Base-by-base conservation (phyloP, 345 rosid species). In the Turritis glabra region DNA sequence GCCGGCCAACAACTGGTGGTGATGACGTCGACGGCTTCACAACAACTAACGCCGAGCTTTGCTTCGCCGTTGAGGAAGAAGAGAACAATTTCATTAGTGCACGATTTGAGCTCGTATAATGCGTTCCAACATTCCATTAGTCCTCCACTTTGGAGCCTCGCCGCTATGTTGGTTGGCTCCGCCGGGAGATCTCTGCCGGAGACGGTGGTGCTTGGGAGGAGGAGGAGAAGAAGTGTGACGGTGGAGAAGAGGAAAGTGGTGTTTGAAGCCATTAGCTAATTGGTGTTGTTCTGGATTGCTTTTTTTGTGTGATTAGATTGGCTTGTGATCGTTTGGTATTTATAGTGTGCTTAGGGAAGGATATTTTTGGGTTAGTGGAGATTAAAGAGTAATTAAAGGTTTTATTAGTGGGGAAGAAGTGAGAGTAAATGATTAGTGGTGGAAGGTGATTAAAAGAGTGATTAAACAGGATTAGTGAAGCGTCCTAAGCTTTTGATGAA, bases 1-100 rank as follows among this genome's bases (percentile, higher is more conserved):
- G 89, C 78, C 1, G 97, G 98, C 98, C 97, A 93, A 71, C 97
- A 93, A 19, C 80, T 71, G 7, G 66, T 83, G 0, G 87, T 87
- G 1, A 91, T 85, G 17, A 82, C 58, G 1, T 79, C 86, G 12
- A 91, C 83, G 37, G 92, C 86, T 5, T 71, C 65, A 23, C 98
- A 93, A 60, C 98, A 93, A 4, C 64, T 77, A 0, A 75, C 79
- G 2, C 91, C 92, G 7, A 93, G 78, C 60, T 68, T 69, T 11
- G 92, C 75, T 70, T 85, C 77, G 0, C 93, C 97, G 12, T 87
- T 84, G 2, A 89, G 79, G 79, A 93, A 84, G 77, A 82, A 89
- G 19, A 82, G 65, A 29, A 85, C 15, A 15, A 93, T 89, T 80
- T 93, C 98, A 29, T 82, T 82, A 3, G 96, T 79, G 86, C 93